phyloP scores from a whole-genome alignment of 768 basidiomycete species.

The Pisolithus orientalis region DNA sequence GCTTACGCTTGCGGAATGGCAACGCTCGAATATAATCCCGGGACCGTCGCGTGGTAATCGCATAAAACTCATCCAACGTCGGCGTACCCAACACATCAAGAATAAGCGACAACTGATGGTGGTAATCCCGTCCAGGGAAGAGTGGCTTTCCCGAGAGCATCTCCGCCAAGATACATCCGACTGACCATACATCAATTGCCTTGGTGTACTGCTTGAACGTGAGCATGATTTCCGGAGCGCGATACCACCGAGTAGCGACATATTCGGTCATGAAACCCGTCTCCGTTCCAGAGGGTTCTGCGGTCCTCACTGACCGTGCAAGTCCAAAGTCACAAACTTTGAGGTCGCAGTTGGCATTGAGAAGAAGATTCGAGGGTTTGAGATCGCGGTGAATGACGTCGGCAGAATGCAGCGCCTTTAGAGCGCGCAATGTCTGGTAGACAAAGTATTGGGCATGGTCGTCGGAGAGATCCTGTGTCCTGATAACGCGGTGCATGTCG shows the following conservation, averaged over 20 bases:
- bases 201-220: constrained; percentile 99
- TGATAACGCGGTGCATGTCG: constrained; percentile 94
- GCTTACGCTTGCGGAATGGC: constrained; percentile 84
- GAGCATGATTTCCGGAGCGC: constrained; percentile 98
- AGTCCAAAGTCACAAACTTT: constrained; percentile 96
- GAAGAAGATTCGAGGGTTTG: constrained; percentile 94
- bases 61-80: constrained; percentile 95
- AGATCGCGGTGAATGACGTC: constrained; percentile 96
- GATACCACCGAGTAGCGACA: constrained; percentile 98
- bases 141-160: constrained; percentile 97
- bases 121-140: constrained; percentile 95
- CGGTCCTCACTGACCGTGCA: constrained; percentile 83
- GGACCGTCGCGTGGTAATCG: constrained; percentile 86
- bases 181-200: constrained; percentile 87
- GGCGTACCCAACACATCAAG: constrained; percentile 97
- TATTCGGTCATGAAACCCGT: constrained; percentile 95
- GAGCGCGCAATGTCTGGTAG: constrained; percentile 89
- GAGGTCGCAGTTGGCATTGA: constrained; percentile 95
- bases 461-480: constrained; percentile 91
- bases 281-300: constrained; percentile 78
- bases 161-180: constrained; percentile 87
- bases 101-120: constrained; percentile 93
- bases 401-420: constrained; percentile 94
- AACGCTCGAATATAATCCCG: constrained; percentile 93
- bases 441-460: constrained; percentile 95